Evolutionary conservation across 371 early-diverging fungal genomes (phyloP).

Genomic region (Mucor plumbeus): DNA sequence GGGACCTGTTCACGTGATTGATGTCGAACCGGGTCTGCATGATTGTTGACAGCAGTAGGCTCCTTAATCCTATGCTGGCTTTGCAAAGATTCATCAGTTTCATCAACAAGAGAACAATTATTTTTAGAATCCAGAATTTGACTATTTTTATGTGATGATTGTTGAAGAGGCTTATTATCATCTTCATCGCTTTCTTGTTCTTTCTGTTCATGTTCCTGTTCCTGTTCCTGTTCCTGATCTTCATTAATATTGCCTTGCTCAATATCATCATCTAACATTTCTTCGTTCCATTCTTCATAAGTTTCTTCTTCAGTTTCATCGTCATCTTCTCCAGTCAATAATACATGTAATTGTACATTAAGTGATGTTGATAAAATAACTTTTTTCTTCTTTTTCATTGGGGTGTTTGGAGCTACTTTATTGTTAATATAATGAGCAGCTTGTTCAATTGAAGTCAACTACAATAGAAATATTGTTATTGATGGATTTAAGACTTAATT

Average conservation of each 20-base stretch:
- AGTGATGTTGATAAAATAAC: conserved; percentile 28
- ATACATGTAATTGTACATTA: conserved; percentile 29
- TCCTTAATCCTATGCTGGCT: not conserved
- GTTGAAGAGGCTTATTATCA: not conserved
- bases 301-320: conserved; percentile 35
- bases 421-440: conserved; percentile 26
- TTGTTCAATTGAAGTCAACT: conserved; percentile 33
- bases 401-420: not conserved
- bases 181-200: not conserved
- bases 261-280: conserved; percentile 27
- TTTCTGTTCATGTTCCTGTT: not conserved
- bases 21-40: conserved; percentile 10
- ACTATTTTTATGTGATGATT: not conserved
- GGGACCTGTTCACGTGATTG: conserved; percentile 17
- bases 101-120: not conserved
- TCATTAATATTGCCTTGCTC: not conserved
- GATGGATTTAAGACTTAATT: not conserved
- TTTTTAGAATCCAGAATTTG: conserved; percentile 7
- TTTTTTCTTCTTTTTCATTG: conserved; percentile 11
- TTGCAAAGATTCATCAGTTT: not conserved
- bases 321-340: conserved; percentile 25
- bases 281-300: conserved; percentile 35
- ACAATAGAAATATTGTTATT: not conserved
- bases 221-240: not conserved
- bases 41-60: conserved; percentile 12